Evolutionary conservation across 345 rosid genomes (phyloP).

Genomic region (Anastatica hierochuntica): DNA sequence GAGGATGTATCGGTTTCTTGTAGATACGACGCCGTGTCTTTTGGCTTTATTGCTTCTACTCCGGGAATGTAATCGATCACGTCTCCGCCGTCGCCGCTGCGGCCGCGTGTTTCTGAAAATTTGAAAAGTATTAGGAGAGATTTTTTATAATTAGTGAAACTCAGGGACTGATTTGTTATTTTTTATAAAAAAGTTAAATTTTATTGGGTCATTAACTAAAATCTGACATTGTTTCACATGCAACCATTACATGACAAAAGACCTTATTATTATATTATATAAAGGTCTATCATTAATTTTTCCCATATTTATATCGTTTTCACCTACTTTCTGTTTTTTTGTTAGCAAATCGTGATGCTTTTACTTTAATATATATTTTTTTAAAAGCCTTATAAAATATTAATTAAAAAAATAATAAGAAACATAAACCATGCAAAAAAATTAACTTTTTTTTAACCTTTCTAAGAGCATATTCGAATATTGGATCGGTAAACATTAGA

Average conservation of each 20-base stretch:
- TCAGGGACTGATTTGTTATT: not conserved
- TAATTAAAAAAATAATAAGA: not conserved
- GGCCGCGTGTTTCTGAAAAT: conserved; percentile 34
- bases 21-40: conserved; percentile 63
- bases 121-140: not conserved
- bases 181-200: too few relatives aligned
- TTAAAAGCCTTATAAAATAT: not conserved
- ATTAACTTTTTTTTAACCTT: not conserved
- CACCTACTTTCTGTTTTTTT: not conserved
- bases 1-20: conserved; percentile 47
- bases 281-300: not conserved
- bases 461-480: not conserved
- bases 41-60: conserved; percentile 45
- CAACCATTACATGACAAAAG: conserved; percentile 11
- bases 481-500: conserved; percentile 1
- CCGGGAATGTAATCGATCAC: conserved; percentile 71
- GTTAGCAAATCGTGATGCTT: conserved; percentile 9
- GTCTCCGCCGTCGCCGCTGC: too few relatives aligned
- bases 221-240: conserved; percentile 30
- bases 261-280: too few relatives aligned
- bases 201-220: not conserved
- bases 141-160: not conserved
- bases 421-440: conserved; percentile 6
- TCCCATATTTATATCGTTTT: conserved; percentile 8
- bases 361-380: not conserved